Evolutionary conservation across 2,329 filamentous ascomycete species (phyloP), one percentile per base, ranked within the genome.

Genomic region (Neurospora sp.): DNA sequence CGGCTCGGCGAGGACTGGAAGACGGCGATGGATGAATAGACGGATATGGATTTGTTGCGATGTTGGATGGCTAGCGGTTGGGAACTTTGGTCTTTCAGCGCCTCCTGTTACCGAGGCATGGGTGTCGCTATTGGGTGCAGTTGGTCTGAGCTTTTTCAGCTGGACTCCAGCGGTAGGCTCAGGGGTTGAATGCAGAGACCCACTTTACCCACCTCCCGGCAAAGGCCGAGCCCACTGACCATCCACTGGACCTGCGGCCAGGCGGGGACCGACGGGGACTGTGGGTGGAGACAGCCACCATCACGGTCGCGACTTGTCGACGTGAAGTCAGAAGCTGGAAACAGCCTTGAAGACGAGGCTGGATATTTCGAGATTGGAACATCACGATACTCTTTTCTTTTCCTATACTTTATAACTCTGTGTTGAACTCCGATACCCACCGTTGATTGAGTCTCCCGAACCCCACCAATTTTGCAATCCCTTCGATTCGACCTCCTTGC

Each of bases 321-420:
- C 52, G 28, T 62, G 15, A 62, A 62, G 13, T 62, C 23, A n/a
- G 52, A 62, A 62, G 23, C 13, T 66, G 38, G 46, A 68, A 70
- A 66, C 66, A 70, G 69, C 66, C 69, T 66, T 70, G 38, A 38
- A 42, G 66, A 68, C 67, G 42, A 58, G 38, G 66, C 42, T 68
- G 69, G 62, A 28, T 28, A 58, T 38, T 70, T 68, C 66, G 33
- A 66, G 17, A 19, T 69, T 40, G 36, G 7, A 69, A 62, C 69
- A 52, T 39, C 28, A 38, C 36, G 15, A 52, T 33, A 46, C 19
- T 62, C 38, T 43, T 38, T 68, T 19, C 36, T 67, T 23, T 66
- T 62, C 43, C 38, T 17, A 28, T 42, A 67, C 62, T 38, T 66
- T 66, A 68, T 11, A 58, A 3, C 28, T 19, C 38, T 38, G 5